Evolutionary conservation across 371 early-diverging fungal species (phyloP).

Genomic region (Quaeritorhiza haematococci): DNA sequence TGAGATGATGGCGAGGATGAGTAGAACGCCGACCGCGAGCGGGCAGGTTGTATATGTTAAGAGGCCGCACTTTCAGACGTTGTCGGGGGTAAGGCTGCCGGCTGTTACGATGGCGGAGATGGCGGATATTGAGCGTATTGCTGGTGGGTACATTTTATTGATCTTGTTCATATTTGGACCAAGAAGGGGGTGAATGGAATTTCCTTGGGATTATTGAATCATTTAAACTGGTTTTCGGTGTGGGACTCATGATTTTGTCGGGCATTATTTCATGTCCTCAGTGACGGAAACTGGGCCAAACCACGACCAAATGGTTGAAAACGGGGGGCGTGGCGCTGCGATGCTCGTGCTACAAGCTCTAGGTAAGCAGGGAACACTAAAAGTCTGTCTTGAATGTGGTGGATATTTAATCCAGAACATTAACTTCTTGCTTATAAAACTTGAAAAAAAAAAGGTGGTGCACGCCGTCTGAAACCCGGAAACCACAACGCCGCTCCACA

Average conservation of each 20-base stretch:
- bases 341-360: conserved; percentile 62
- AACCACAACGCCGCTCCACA: conserved; percentile 69
- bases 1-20: too few species aligned
- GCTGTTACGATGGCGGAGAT: conserved; percentile 56
- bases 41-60: conserved; percentile 18
- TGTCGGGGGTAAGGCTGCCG: conserved; percentile 20
- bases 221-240: too few species aligned
- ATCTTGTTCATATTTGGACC: too few species aligned
- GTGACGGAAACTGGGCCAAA: conserved; percentile 58
- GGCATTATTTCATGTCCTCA: background rate
- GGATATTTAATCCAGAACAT: conserved; percentile 7
- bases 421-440: too few species aligned
- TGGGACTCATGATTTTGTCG: too few species aligned
- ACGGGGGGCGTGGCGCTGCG: conserved; percentile 71
- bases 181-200: too few species aligned
- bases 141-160: conserved; percentile 37
- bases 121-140: conserved; percentile 54
- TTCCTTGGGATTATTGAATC: too few species aligned
- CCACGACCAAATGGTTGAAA: conserved; percentile 71
- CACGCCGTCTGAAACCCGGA: conserved; percentile 57
- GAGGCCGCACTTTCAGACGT: conserved; percentile 12
- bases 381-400: background rate
- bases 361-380: conserved; percentile 21
- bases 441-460: too few species aligned
- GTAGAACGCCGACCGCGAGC: conserved; percentile 16